phyloP scores from a whole-genome alignment of 495 filamentous ascomycete genomes.

The Xylaria castorea region DNA sequence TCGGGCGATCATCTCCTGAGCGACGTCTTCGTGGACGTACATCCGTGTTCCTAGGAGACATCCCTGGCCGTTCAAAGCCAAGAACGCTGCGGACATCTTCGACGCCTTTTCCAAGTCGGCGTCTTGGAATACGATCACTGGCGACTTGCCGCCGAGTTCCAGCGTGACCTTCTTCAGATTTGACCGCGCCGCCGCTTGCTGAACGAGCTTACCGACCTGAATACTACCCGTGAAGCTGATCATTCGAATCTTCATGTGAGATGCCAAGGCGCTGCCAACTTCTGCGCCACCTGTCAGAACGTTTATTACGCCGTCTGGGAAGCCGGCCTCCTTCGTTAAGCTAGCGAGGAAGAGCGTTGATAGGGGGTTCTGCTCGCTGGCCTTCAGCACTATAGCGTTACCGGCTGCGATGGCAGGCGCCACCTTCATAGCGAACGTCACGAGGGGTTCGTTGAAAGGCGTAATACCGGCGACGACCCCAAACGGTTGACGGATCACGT shows the following conservation, averaged over 20 bases:
- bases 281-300: slow-evolving; percentile 61
- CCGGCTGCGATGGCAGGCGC: slow-evolving; percentile 59
- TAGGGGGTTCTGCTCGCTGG: slow-evolving; percentile 58
- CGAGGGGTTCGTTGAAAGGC: slow-evolving; percentile 52
- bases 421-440: slow-evolving; percentile 59
- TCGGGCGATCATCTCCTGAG: slow-evolving; percentile 62
- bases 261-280: slow-evolving; percentile 59
- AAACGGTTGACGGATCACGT: slow-evolving; percentile 44
- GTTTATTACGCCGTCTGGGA: slow-evolving; percentile 65
- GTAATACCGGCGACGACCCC: slow-evolving; percentile 41
- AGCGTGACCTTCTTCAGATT: slow-evolving; percentile 79
- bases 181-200: slow-evolving; percentile 48
- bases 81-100: slow-evolving; percentile 71
- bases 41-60: slow-evolving; percentile 82
- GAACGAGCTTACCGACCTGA: slow-evolving; percentile 52
- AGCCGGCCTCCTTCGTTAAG: slow-evolving; percentile 60
- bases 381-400: slow-evolving; percentile 59
- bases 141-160: slow-evolving; percentile 83
- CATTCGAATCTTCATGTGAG: slow-evolving; percentile 59
- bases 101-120: slow-evolving; percentile 74
- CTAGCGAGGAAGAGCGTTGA: slow-evolving; percentile 61
- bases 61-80: slow-evolving; percentile 79
- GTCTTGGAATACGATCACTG: slow-evolving; percentile 72
- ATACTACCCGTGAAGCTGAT: slow-evolving; percentile 65
- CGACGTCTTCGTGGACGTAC: slow-evolving; percentile 68